Evolutionary conservation across 2,329 filamentous ascomycete species (phyloP), one percentile per base, ranked within the genome.

Genomic region (Pseudofabraea citricarpa): DNA sequence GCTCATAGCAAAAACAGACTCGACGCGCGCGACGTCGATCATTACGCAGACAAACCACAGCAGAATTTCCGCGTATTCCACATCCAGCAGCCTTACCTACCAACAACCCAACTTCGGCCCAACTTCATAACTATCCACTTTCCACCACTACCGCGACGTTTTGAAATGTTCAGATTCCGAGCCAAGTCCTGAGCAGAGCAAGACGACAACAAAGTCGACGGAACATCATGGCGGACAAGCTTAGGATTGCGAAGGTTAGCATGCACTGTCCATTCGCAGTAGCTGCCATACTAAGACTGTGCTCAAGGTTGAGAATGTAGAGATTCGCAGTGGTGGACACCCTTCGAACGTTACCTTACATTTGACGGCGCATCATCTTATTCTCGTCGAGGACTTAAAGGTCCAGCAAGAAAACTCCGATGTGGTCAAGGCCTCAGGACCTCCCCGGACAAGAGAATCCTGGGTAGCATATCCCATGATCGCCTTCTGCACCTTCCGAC

Each of bases 381-480:
- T 73, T 50, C 64, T 53, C 51, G 45, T 66, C 27, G 61, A 65
- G 48, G 56, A 61, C 48, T 31, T 41, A 37, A 23, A 58, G 41
- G 57, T 64, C 51, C 23, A 44, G 44, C 39, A 51, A 48, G 24
- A 22, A 18, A 44, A 35, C 24, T 19, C 41, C 31, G 16, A 46
- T 12, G 41, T 45, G 47, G 60, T 65, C 36, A 64, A 71, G 39
- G 66, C 66, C 18, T 49, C 58, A n/a, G 46, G 55, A n/a, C 61
- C 63, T 44, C 58, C 59, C 9, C 71, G 69, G 51, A 70, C 76
- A 18, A 75, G 82, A 61, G 87, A 95, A 65, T 79, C 87, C 60
- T 98, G 91, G 87, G 88, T 97, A 43, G 90, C 93, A 13, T 98
- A 90, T 65, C 90, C 91, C 19, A 90, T 97, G 66, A 88, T 98